These are phyloP conservation scores for Zarea fungicola DNA, from an alignment of 2,329 filamentous ascomycete genomes.

Conservation along the genomic window DNA sequence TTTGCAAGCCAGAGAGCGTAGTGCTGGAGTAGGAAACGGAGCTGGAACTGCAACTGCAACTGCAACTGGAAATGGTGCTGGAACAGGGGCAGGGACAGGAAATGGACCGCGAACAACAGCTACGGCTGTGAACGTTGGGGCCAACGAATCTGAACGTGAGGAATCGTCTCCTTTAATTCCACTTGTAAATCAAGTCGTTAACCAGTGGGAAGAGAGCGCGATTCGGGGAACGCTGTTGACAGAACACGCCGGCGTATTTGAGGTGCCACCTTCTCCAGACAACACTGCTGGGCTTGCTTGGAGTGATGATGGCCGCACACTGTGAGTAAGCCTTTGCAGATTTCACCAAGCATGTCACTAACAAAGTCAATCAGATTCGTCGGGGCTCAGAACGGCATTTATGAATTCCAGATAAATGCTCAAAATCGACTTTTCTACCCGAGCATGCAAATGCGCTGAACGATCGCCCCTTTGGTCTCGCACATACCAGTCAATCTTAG, in stretches of 20 bases:
- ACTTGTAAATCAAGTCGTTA: conserved; percentile 33
- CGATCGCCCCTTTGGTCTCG: neutral
- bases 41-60: neutral
- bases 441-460: conserved; percentile 48
- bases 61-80: neutral
- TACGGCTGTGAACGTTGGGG: neutral
- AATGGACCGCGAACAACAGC: neutral
- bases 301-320: conserved; percentile 53
- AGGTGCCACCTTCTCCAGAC: conserved; percentile 42
- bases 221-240: conserved; percentile 26
- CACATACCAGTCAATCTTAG: no score
- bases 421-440: conserved; percentile 55
- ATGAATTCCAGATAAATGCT: conserved; percentile 65
- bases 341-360: conserved; percentile 14
- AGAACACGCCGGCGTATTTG: conserved; percentile 36
- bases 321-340: conserved; percentile 42
- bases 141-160: conserved; percentile 28
- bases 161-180: conserved; percentile 32
- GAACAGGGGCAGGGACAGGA: neutral
- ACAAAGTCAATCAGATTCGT: conserved; percentile 44
- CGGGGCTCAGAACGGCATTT: conserved; percentile 67
- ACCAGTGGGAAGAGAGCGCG: conserved; percentile 34
- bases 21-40: conserved; percentile 15
- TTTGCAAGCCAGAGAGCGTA: conserved; percentile 28
- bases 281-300: conserved; percentile 59